A percentile compares a stretch with the other conserved stretches of the same genome.
These are phyloP conservation scores for Zasmidium citrigriseum DNA, from an alignment of 2,329 filamentous ascomycete genomes.

Conservation along the genomic window DNA sequence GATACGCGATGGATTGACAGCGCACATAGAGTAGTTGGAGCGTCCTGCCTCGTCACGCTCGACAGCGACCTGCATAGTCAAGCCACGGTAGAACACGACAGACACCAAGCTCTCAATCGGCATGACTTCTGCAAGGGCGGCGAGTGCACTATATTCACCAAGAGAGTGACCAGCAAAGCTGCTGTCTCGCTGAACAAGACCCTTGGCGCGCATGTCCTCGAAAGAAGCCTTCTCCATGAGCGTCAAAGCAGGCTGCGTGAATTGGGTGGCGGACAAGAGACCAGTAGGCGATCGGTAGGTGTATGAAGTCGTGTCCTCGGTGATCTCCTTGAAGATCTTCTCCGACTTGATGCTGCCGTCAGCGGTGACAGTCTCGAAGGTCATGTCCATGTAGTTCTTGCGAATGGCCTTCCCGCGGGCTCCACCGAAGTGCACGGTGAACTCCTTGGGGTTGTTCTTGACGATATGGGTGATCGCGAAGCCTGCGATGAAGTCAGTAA, in stretches of 20 bases:
- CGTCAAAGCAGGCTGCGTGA: conserved; percentile 95
- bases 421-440: conserved; percentile 97
- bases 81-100: conserved; percentile 96
- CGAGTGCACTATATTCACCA: conserved; percentile 96
- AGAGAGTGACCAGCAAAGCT: conserved; percentile 97
- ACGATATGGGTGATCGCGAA: conserved; percentile 99
- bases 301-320: conserved; percentile 90
- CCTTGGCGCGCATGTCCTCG: conserved; percentile 97
- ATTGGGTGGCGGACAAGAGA: conserved; percentile 93
- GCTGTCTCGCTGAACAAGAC: conserved; percentile 91
- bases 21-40: conserved; percentile 99
- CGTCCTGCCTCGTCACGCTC: conserved; percentile 90
- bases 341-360: conserved; percentile 96
- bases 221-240: conserved; percentile 99
- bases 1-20: conserved; percentile 96
- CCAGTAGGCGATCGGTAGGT: conserved; percentile 95
- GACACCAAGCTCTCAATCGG: conserved; percentile 98
- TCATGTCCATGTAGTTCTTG: conserved; percentile 99
- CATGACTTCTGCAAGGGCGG: conserved; percentile 96
- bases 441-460: conserved; percentile 98
- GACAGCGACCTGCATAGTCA: conserved; percentile 99
- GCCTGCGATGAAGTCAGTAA: conserved; percentile 49
- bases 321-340: conserved; percentile 98
- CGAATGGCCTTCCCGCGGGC: conserved; percentile 95
- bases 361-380: conserved; percentile 92